Evolutionary conservation across 1,284 basidiomycete genomes (phyloP), one percentile per base, ranked within the genome.

Genomic region (Phenoliferia sp.): DNA sequence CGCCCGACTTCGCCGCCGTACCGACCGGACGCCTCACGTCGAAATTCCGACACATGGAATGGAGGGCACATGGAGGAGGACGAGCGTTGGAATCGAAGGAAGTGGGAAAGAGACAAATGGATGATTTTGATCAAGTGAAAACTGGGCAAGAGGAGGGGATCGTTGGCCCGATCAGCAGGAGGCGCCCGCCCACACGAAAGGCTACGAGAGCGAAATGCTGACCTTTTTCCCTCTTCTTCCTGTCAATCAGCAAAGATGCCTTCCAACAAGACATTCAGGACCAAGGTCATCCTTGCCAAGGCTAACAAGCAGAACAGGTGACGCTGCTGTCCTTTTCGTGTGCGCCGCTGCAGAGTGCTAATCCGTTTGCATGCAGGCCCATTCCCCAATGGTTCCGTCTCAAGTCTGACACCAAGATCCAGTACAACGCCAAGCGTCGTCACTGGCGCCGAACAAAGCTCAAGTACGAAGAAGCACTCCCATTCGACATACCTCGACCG

Each of bases 261-360:
- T 82, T 97, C 94, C 80, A 92, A 97, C 87, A 98, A 98, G 85
- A 87, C 91, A 72, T 97, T 97, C 88, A 86, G 90, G 79, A 92
- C 89, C 79, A 96, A 99, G 87, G 88, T 89, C 81, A 94, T 89
- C 80, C 91, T 99, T 76, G 93, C 95, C 79, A 98, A 98, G 88
- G 94, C 94, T 72, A 82, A 85, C 70, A 88, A 91, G 80, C 93
- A 95, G 86, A 99, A 99, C 87, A 87, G 95, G 91, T 94, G 26
- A 33, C 58, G 4, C 28, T 50, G 15, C 32, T 39, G 9, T 10
- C 0, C 19, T 28, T 2, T 6, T 17, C 5, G 26, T 17, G 39
- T n/a, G 52, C 10, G 31, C 33, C 31, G 1, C 33, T 12, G 12
- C 32, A 26, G 35, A 6, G 15, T 19, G 48, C 62, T 64, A 29